Percentiles rank a stretch among this genome's conserved stretches.
These are phyloP conservation scores for Puccinellia tenuiflora DNA, from an alignment of 176 grass and related monocot genomes.

Conservation along the genomic window DNA sequence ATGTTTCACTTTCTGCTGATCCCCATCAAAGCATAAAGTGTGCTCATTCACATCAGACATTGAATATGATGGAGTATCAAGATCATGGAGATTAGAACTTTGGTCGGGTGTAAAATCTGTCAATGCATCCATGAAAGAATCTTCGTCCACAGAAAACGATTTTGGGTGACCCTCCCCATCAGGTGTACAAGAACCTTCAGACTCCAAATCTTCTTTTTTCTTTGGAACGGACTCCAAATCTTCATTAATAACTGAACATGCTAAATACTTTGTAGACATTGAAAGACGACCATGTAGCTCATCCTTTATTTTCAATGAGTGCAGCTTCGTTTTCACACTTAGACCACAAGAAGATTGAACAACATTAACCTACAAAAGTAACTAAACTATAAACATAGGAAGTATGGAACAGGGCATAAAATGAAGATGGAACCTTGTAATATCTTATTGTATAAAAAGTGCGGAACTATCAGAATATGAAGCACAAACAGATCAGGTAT, in stretches of 20 bases:
- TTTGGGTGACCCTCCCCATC: constrained; percentile 40
- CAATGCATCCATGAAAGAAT: constrained; percentile 89
- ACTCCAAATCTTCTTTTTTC: constrained; percentile 52
- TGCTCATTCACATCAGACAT: constrained; percentile 24
- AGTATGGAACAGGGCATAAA: not conserved
- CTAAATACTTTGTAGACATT: constrained; percentile 60
- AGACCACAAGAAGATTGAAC: constrained; percentile 60
- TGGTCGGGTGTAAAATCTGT: constrained; percentile 64
- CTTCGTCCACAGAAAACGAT: constrained; percentile 61
- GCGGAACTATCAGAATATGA: not conserved
- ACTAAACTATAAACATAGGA: constrained; percentile 9
- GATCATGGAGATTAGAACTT: constrained; percentile 32
- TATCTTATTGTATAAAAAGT: not conserved
- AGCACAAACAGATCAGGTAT: not conserved
- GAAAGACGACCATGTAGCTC: constrained; percentile 70
- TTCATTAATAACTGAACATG: constrained; percentile 75
- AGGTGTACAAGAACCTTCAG: constrained; percentile 28
- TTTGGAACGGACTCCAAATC: constrained; percentile 23
- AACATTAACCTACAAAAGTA: constrained; percentile 68
- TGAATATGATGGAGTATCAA: constrained; percentile 31
- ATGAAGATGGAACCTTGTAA: not conserved
- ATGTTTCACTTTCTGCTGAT: constrained; percentile 36
- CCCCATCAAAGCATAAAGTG: constrained; percentile 32
- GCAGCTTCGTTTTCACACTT: constrained; percentile 87
- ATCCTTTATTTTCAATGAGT: constrained; percentile 88